Conservation (phyloP, 352 stramenopile genomes). For the Saprolegnia diclina region DNA sequence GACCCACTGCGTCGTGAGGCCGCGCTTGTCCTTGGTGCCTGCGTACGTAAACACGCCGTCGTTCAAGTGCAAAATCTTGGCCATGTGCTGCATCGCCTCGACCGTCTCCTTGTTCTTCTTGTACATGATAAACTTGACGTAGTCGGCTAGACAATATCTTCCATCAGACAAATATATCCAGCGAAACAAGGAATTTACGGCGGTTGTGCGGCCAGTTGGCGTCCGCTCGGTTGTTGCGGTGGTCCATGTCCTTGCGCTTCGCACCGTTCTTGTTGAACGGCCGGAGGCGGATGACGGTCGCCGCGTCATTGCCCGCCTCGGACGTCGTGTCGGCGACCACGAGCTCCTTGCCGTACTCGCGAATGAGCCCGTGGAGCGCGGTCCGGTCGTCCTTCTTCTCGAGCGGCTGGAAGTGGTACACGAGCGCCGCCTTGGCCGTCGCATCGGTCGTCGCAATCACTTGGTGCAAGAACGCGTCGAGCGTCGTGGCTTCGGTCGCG, state of each 20-base stretch:
- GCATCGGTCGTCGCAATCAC: not conserved
- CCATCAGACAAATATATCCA: conserved; percentile 19
- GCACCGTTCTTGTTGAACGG: conserved; percentile 75
- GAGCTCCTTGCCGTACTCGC: conserved; percentile 51
- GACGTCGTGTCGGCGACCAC: conserved; percentile 82
- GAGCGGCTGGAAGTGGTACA: conserved; percentile 41
- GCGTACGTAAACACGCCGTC: conserved; percentile 85
- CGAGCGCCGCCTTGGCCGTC: not conserved
- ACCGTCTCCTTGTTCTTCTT: conserved; percentile 96
- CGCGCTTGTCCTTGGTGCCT: conserved; percentile 97
- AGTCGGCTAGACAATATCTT: conserved; percentile 68
- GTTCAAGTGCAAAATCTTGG: conserved; percentile 63
- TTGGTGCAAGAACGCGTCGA: conserved; percentile 18
- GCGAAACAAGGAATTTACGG: conserved; percentile 29
- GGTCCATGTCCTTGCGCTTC: conserved; percentile 80
- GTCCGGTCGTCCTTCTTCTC: conserved; percentile 80
- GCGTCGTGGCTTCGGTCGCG: not conserved
- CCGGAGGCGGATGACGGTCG: conserved; percentile 67
- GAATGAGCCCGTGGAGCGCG: conserved; percentile 78
- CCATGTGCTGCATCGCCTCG: conserved; percentile 74
- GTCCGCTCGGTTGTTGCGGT: conserved; percentile 38
- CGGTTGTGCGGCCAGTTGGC: conserved; percentile 51
- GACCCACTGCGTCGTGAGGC: conserved; percentile 93
- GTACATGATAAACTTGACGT: conserved; percentile 93
- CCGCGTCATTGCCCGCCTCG: conserved; percentile 43